Evolutionary conservation across 2,329 filamentous ascomycete species (phyloP), one percentile per base, ranked within the genome.

Genomic region (Colletotrichum viniferum): DNA sequence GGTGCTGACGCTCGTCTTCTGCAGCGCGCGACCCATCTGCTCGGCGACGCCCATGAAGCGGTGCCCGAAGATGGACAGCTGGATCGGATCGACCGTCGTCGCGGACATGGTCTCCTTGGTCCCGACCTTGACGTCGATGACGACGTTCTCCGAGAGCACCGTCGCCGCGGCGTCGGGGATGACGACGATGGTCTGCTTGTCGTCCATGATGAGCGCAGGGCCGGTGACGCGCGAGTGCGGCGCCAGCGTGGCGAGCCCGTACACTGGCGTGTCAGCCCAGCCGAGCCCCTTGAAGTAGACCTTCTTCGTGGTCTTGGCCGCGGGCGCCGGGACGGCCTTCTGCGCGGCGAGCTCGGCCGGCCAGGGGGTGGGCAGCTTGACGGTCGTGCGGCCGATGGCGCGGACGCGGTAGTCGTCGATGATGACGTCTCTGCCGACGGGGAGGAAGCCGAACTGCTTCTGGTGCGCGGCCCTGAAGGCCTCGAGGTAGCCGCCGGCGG

Each of bases 21-120:
- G 93, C n/a, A 96, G 84, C 5, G 93, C 93, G 67, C 93, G 88
- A 0, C 94, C 94, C 94, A 96, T 96, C 80, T 96, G 94, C 82
- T 96, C 94, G 0, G 94, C 94, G 77, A 96, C 95, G 4, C 93
- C 92, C 94, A 96, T 96, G 84, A 96, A 96, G 4, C 94, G 89
- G 82, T 96, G 94, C 0, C 92, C 93, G 79, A 96, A 96, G 74
- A 96, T 93, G 78, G 91, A 94, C 2, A 96, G 87, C 82, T 94
- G 89, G 78, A 96, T 94, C 12, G 93, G 94, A 79, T 94, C 92
- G 4, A 94, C 89, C 64, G 77, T 73, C 14, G 71, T 77, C 16
- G 68, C 64, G 16, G 72, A 75, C 24, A 77, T 67, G 48, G 63
- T 75, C 68, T 77, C 69, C 63, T 62, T 71, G 6, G 69, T 75